Evolutionary conservation across 202 grass and related monocot species (phyloP).

Genomic region (Cymbopogon flexuosus): DNA sequence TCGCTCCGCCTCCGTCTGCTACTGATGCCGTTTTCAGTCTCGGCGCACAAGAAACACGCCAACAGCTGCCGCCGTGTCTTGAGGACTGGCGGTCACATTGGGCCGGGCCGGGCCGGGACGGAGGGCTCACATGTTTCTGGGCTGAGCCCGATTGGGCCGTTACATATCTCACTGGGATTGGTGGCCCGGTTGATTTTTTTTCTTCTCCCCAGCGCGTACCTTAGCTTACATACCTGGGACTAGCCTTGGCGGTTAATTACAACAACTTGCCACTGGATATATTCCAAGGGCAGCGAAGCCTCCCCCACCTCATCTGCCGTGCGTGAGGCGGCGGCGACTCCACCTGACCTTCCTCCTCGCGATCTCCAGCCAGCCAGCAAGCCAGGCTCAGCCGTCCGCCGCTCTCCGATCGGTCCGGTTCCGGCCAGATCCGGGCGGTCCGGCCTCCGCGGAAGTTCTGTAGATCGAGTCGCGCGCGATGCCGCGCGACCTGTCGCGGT

Average conservation of each 20-base stretch:
- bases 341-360: neutral
- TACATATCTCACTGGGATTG: neutral
- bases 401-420: neutral
- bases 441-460: neutral
- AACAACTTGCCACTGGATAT: neutral
- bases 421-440: neutral
- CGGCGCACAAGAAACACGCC: neutral
- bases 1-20: neutral
- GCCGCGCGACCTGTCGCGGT: conserved; percentile 43
- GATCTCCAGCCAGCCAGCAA: neutral
- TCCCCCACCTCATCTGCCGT: neutral
- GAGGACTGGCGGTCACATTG: neutral
- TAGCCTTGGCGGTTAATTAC: neutral
- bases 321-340: conserved; percentile 21
- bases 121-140: neutral
- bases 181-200: neutral
- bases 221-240: neutral
- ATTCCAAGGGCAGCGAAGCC: neutral
- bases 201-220: no score
- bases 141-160: neutral
- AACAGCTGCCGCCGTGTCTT: neutral
- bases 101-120: neutral
- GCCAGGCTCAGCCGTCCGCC: no score
- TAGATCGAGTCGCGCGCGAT: conserved; percentile 10
- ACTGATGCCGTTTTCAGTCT: neutral